phyloP scores from a whole-genome alignment of 129 eudicot genomes.

The Flaveria linearis region DNA sequence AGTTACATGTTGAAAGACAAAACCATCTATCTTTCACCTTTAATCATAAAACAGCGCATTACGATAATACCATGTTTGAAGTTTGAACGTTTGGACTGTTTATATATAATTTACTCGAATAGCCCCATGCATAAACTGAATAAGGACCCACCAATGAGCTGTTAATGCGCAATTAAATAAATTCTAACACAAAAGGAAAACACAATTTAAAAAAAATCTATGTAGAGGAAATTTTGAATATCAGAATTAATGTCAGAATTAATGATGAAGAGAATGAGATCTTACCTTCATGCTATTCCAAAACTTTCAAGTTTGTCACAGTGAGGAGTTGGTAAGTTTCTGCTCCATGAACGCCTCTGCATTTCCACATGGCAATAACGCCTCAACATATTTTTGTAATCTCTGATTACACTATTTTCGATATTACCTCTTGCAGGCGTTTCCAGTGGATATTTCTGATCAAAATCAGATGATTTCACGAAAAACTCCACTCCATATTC shows the following conservation, averaged over 20 bases:
- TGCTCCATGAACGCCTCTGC: conserved; percentile 95
- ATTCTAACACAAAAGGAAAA: background rate
- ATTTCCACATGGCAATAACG: conserved; percentile 87
- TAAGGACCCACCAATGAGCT: background rate
- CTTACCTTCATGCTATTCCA: conserved; percentile 67
- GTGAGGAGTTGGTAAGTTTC: conserved; percentile 89
- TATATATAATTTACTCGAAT: background rate
- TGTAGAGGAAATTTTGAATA: background rate
- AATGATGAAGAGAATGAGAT: conserved; percentile 9
- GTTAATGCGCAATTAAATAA: background rate
- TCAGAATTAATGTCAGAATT: background rate
- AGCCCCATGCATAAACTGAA: background rate
- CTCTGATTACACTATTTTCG: conserved; percentile 71
- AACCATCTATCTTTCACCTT: no score
- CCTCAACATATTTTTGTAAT: conserved; percentile 79
- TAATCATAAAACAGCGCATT: no score
- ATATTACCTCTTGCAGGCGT: conserved; percentile 59
- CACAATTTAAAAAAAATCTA: background rate
- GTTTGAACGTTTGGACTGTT: background rate
- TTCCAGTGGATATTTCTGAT: conserved; percentile 66
- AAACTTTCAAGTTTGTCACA: conserved; percentile 83
- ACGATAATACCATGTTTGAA: no score
- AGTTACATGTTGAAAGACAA: background rate
- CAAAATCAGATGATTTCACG: conserved; percentile 79
- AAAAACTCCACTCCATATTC: conserved; percentile 74